A percentile compares a stretch with the other conserved stretches of the same genome.
Evolutionary conservation across 176 grass and related monocot genomes (phyloP).

Genomic region (Bonia amplexicaulis): DNA sequence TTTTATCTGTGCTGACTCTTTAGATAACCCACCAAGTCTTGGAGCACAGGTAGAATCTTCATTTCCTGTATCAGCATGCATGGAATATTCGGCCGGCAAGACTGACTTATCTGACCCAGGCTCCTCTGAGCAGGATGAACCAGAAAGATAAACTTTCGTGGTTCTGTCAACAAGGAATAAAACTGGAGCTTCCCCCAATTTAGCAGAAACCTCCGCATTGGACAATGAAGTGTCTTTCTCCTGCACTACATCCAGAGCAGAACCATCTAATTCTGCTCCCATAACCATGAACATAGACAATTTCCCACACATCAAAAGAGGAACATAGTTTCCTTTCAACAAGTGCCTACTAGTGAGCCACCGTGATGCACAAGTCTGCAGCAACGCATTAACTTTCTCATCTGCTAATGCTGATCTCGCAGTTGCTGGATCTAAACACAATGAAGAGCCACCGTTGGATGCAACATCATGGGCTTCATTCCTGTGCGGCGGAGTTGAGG

Average conservation of each 20-base stretch:
- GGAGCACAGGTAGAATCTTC: conserved; percentile 15
- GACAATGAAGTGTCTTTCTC: conserved; percentile 23
- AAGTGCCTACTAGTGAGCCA: conserved; percentile 74
- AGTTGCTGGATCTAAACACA: conserved; percentile 46
- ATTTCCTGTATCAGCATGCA: background rate
- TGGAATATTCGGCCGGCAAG: conserved; percentile 7
- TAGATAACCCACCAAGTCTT: conserved; percentile 70
- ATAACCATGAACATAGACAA: conserved; percentile 54
- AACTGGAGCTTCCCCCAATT: background rate
- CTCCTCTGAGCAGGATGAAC: conserved; percentile 31
- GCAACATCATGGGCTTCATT: conserved; percentile 29
- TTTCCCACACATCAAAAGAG: conserved; percentile 62
- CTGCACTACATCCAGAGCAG: conserved; percentile 9
- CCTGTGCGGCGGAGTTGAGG: conserved; percentile 26
- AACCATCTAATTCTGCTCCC: conserved; percentile 40
- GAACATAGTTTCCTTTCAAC: conserved; percentile 63
- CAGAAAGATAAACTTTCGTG: conserved; percentile 61
- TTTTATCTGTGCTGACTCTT: conserved; percentile 64
- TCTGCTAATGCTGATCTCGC: conserved; percentile 63
- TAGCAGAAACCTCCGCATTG: conserved; percentile 20
- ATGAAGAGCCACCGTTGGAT: conserved; percentile 33
- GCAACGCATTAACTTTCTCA: conserved; percentile 58
- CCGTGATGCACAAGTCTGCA: conserved; percentile 55
- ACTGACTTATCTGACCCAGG: conserved; percentile 15
- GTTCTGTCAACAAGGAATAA: conserved; percentile 39